A percentile compares a stretch with the other conserved stretches of the same genome.
These are phyloP conservation scores for Trichoderma hamatum DNA, from an alignment of 2,329 filamentous ascomycete genomes.

Conservation along the genomic window DNA sequence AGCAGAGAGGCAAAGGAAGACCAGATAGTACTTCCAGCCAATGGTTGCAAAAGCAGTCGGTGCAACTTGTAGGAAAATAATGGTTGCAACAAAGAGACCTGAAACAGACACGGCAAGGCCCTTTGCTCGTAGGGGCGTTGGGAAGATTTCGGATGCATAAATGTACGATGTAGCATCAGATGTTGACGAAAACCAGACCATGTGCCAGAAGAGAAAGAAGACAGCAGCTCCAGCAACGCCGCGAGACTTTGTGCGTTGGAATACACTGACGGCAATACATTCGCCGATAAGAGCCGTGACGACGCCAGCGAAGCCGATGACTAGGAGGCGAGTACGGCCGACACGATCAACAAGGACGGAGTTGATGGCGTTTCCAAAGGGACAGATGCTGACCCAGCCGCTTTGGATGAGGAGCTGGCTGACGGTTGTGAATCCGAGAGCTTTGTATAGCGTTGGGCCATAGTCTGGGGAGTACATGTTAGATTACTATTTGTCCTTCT, in stretches of 20 bases:
- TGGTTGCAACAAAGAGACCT: background rate
- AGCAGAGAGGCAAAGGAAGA: background rate
- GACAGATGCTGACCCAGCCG: slow-evolving; percentile 5
- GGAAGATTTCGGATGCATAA: slow-evolving; percentile 9
- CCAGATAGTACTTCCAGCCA: slow-evolving; percentile 20
- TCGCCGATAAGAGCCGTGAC: slow-evolving; percentile 10
- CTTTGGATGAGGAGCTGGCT: slow-evolving; percentile 1
- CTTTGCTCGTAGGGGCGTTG: background rate
- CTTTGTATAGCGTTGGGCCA: slow-evolving; percentile 14
- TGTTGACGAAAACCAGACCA: background rate
- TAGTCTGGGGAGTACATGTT: background rate
- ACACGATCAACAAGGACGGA: slow-evolving; percentile 4
- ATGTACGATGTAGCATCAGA: slow-evolving; percentile 8
- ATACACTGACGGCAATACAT: background rate
- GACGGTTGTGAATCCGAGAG: slow-evolving; percentile 7
- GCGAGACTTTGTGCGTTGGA: background rate
- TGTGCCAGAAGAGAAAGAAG: slow-evolving; percentile 14
- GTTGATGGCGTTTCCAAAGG: slow-evolving; percentile 5
- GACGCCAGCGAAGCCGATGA: background rate
- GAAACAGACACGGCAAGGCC: slow-evolving; percentile 6
- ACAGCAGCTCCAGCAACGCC: background rate
- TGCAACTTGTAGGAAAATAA: background rate
- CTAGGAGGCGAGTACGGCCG: slow-evolving; percentile 10
- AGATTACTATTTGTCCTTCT: background rate
- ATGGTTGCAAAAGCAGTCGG: slow-evolving; percentile 16